Evolutionary conservation across 495 filamentous ascomycete genomes (phyloP).

Genomic region (Aspergillus coremiiformis): DNA sequence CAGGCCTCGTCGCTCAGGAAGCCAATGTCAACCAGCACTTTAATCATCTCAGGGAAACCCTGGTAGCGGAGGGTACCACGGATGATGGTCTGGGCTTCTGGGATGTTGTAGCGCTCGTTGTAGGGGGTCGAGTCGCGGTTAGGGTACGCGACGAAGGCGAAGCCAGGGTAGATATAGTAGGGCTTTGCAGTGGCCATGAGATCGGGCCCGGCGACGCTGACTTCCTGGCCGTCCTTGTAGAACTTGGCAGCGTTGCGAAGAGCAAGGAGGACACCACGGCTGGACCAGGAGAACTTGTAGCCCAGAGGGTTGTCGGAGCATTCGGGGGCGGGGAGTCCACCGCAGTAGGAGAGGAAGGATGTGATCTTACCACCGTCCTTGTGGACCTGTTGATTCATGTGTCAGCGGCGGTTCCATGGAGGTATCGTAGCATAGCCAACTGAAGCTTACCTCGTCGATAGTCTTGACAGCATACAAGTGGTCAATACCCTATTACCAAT

Average conservation of each 20-base stretch:
- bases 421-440: not conserved
- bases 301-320: conserved; percentile 84
- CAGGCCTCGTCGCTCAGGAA: conserved; percentile 66
- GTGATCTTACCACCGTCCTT: conserved; percentile 77
- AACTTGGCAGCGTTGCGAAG: conserved; percentile 78
- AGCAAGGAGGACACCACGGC: conserved; percentile 81
- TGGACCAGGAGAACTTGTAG: conserved; percentile 91
- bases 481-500: conserved; percentile 47
- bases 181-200: conserved; percentile 86
- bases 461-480: conserved; percentile 86
- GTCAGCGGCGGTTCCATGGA: not conserved
- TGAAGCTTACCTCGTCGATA: conserved; percentile 57
- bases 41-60: conserved; percentile 84
- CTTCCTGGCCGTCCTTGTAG: conserved; percentile 69
- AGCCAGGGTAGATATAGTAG: conserved; percentile 85
- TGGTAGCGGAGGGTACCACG: conserved; percentile 74
- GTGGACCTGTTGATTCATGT: conserved; percentile 40
- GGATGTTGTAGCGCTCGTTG: conserved; percentile 83
- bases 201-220: conserved; percentile 52
- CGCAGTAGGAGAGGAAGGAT: conserved; percentile 80
- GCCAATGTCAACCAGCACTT: conserved; percentile 74
- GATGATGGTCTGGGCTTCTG: conserved; percentile 54
- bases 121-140: conserved; percentile 86
- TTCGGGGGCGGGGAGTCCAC: conserved; percentile 79
- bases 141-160: conserved; percentile 85